Evolutionary conservation across 495 filamentous ascomycete species (phyloP).

Genomic region (Neurospora sp.): DNA sequence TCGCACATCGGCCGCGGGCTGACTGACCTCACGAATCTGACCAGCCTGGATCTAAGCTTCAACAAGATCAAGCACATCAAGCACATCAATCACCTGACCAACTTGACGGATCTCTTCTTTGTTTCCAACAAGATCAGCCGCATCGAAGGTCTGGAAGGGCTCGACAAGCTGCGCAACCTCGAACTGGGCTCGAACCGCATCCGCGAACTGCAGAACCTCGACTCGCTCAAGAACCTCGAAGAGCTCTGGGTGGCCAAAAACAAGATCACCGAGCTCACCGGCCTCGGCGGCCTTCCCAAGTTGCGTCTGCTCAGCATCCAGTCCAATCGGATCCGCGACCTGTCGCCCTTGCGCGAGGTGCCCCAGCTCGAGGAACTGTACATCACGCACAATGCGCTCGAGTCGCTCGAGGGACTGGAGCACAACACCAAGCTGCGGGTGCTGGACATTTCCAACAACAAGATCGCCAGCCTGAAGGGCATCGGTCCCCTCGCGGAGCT

Average conservation of each 20-base stretch:
- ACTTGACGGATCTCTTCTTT: slow-evolving; percentile 81
- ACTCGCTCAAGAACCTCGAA: slow-evolving; percentile 61
- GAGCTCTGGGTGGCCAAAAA: slow-evolving; percentile 97
- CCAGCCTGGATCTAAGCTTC: slow-evolving; percentile 82
- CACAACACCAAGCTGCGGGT: slow-evolving; percentile 59
- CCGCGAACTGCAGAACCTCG: slow-evolving; percentile 80
- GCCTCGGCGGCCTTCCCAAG: slow-evolving; percentile 57
- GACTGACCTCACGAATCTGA: slow-evolving; percentile 63
- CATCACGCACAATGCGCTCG: slow-evolving; percentile 93
- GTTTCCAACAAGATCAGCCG: slow-evolving; percentile 85
- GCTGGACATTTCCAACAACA: slow-evolving; percentile 87
- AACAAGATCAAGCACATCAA: slow-evolving; percentile 99
- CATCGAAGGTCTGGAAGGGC: slow-evolving; percentile 76
- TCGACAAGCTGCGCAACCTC: slow-evolving; percentile 65
- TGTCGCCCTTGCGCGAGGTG: slow-evolving; percentile 62
- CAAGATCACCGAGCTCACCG: slow-evolving; percentile 81
- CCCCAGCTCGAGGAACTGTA: slow-evolving; percentile 89
- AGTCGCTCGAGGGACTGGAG: slow-evolving; percentile 65
- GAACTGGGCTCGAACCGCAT: slow-evolving; percentile 91
- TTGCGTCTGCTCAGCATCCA: slow-evolving; percentile 91
- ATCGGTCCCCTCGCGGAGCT: slow-evolving; percentile 58
- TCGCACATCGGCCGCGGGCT: slow-evolving; percentile 68
- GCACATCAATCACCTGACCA: slow-evolving; percentile 65
- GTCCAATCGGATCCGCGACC: slow-evolving; percentile 81
- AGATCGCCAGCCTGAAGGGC: slow-evolving; percentile 61